These are phyloP conservation scores for Beauveria asiatica DNA, from an alignment of 2,329 filamentous ascomycete species.

Conservation along the genomic window DNA sequence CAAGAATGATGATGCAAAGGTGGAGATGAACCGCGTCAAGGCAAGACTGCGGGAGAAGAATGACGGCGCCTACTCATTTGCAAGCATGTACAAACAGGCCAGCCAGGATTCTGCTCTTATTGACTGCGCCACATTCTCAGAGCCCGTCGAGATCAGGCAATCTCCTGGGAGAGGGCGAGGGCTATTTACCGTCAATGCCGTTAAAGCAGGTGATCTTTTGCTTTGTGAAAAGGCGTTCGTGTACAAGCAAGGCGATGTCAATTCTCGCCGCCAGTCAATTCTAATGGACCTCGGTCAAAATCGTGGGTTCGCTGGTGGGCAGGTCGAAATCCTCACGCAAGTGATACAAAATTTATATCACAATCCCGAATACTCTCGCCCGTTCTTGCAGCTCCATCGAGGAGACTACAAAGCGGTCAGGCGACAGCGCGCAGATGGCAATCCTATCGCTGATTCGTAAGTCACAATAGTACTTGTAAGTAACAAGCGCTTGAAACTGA, in stretches of 20 bases:
- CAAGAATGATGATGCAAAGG: constrained; percentile 22
- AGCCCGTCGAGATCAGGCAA: constrained; percentile 30
- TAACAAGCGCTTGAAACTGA: not conserved
- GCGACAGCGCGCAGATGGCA: constrained; percentile 24
- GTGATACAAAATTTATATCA: constrained; percentile 37
- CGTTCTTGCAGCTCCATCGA: constrained; percentile 30
- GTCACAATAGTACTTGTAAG: constrained; percentile 14
- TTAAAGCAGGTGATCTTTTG: constrained; percentile 42
- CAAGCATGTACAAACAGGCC: constrained; percentile 27
- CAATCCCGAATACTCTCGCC: constrained; percentile 25
- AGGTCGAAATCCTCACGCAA: constrained; percentile 31
- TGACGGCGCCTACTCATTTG: constrained; percentile 31
- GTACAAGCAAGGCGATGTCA: constrained; percentile 19
- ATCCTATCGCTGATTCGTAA: constrained; percentile 37
- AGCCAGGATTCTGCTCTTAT: constrained; percentile 29
- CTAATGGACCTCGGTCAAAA: constrained; percentile 30
- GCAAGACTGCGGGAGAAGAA: constrained; percentile 29
- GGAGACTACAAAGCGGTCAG: constrained; percentile 29
- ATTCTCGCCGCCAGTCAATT: constrained; percentile 18
- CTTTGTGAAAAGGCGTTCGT: constrained; percentile 49
- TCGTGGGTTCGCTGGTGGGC: constrained; percentile 25
- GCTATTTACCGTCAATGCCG: constrained; percentile 38
- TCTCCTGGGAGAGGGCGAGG: constrained; percentile 37
- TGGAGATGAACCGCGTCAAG: constrained; percentile 22
- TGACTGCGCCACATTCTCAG: constrained; percentile 39